Evolutionary conservation across 1,284 basidiomycete genomes (phyloP), one percentile per base, ranked within the genome.

Genomic region (Rhodotorula mucilaginosa): DNA sequence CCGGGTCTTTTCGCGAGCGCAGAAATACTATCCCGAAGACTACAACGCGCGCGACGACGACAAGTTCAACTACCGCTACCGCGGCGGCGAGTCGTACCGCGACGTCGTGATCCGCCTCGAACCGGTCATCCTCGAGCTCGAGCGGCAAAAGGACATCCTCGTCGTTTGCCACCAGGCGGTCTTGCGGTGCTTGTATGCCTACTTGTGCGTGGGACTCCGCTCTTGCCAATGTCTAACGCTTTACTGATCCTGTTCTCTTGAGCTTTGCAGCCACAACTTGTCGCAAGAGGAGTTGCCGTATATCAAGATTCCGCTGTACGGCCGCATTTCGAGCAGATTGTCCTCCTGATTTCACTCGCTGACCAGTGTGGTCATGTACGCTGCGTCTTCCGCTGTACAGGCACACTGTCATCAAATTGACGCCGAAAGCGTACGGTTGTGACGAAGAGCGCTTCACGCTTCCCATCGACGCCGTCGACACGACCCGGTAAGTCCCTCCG

Each of bases 41-140:
- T 98, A 96, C 80, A 95, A 93, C n/a, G 93, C 93, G 79, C 88
- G 97, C 39, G 97, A 99, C 79, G 94, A 99, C 63, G 97, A 99
- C 84, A 99, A 99, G 82, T 99, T 97, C 83, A 99, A 99, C 83
- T 99, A 99, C 81, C 88, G 97, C 34, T 98, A 98, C 82, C 77
- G 82, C 81, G 89, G 88, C 26, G 96, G 97, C 65, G 97, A 97
- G 81, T 95, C 93, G 7, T 97, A 97, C 81, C 88, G 94, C 34
- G 94, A 97, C 80, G 82, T 83, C 12, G 78, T 79, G 39, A 76
- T 79, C 44, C 69, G 78, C 46, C 85, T 99, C 39, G 97, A 99
- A 81, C 97, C 97, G 19, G 91, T 98, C 65, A 98, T 99, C 78
- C 98, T 99, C 92, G 97, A 99, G 82, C 87, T 99, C 26, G 97